A percentile compares a stretch with the other conserved stretches of the same genome.
Conservation (phyloP, 352 stramenopile species). For the Globisporangium cederbergense region DNA sequence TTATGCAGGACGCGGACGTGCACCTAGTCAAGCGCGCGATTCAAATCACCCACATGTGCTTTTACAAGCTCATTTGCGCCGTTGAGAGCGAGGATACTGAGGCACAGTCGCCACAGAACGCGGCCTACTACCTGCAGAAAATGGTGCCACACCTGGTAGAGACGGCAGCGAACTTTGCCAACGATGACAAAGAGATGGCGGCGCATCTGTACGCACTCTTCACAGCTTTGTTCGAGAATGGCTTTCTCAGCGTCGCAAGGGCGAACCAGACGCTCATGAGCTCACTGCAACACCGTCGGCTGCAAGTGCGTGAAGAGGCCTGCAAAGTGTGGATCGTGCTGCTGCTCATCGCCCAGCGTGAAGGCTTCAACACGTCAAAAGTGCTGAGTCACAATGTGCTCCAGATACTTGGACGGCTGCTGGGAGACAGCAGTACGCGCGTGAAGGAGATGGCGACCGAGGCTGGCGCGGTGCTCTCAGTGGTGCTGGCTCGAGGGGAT, state of each 20-base stretch:
- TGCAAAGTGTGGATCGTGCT: constrained; percentile 55
- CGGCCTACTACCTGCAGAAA: constrained; percentile 34
- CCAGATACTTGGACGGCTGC: constrained; percentile 34
- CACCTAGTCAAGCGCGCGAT: constrained; percentile 66
- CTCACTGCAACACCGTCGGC: constrained; percentile 41
- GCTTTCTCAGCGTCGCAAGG: constrained; percentile 17
- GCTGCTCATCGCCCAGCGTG: constrained; percentile 28
- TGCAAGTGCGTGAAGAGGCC: constrained; percentile 62
- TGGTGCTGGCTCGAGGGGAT: constrained; percentile 26
- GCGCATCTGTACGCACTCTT: constrained; percentile 31
- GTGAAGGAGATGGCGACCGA: constrained; percentile 52
- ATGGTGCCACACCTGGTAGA: constrained; percentile 51
- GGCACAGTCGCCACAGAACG: not conserved
- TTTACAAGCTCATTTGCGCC: constrained; percentile 33
- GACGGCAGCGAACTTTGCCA: constrained; percentile 43
- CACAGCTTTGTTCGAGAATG: constrained; percentile 30
- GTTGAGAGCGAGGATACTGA: not conserved
- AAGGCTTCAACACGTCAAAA: constrained; percentile 17
- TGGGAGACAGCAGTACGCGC: constrained; percentile 42
- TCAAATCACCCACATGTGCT: constrained; percentile 53
- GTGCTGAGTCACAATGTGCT: constrained; percentile 23
- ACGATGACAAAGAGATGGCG: constrained; percentile 49
- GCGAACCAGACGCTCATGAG: constrained; percentile 29
- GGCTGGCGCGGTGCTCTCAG: constrained; percentile 30
- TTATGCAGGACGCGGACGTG: constrained; percentile 65